Percentiles rank a stretch among this genome's conserved stretches.
Conservation (phyloP, 345 rosid genomes). For the Iberis pinnata region DNA sequence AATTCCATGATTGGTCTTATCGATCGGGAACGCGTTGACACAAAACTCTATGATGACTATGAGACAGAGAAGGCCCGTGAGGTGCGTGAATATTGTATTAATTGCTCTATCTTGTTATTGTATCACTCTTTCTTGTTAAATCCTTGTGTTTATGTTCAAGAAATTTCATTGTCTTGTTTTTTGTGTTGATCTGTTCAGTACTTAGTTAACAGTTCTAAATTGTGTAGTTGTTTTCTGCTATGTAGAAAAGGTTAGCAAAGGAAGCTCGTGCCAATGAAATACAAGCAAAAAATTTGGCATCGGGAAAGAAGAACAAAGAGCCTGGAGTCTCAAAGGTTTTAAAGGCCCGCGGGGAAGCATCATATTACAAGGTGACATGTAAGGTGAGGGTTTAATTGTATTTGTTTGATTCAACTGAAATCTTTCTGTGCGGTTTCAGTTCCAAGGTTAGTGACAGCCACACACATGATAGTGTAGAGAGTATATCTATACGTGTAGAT, state of each 20-base stretch:
- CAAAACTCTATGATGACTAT: conserved; percentile 68
- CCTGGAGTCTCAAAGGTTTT: conserved; percentile 49
- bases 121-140: background rate
- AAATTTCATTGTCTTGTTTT: conserved; percentile 13
- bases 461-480: background rate
- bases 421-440: background rate
- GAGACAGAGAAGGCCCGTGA: conserved; percentile 92
- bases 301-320: conserved; percentile 78
- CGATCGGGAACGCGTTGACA: conserved; percentile 85
- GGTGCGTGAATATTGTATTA: conserved; percentile 34
- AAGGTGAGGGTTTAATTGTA: conserved; percentile 43
- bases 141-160: background rate
- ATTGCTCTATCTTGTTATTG: conserved; percentile 11
- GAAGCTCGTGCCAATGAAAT: conserved; percentile 78
- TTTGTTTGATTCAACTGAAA: background rate
- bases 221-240: conserved; percentile 11
- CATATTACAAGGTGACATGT: conserved; percentile 89
- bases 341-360: conserved; percentile 89
- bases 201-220: background rate
- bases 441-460: conserved; percentile 4
- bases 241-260: conserved; percentile 83
- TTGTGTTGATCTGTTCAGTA: no score
- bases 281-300: conserved; percentile 71
- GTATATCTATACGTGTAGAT: background rate
- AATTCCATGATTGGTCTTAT: conserved; percentile 93